A percentile compares a stretch with the other conserved stretches of the same genome.
Evolutionary conservation across 2,329 filamentous ascomycete species (phyloP).

Genomic region (Xylariaceae sp.): DNA sequence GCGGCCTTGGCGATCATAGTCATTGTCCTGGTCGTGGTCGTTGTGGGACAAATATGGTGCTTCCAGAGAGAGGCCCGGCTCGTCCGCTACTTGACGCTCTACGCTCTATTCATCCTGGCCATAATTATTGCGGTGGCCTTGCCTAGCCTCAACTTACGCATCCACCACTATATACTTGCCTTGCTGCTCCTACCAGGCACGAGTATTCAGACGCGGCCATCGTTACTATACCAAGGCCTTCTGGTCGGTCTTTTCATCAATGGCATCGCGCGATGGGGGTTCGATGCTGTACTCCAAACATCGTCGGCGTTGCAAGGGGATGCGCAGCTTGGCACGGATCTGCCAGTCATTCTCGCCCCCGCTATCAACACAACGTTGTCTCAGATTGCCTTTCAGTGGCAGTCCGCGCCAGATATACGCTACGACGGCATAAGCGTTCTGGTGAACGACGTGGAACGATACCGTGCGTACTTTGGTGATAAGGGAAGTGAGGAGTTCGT

Average conservation of each 20-base stretch:
- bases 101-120: conserved; percentile 61
- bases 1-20: conserved; percentile 77
- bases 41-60: conserved; percentile 74
- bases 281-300: conserved; percentile 83
- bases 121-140: conserved; percentile 68
- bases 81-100: conserved; percentile 72
- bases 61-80: conserved; percentile 83
- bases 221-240: conserved; percentile 82
- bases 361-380: conserved; percentile 50
- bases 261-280: conserved; percentile 90
- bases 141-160: conserved; percentile 72
- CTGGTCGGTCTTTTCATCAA: conserved; percentile 91
- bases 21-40: conserved; percentile 62
- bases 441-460: conserved; percentile 82
- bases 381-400: conserved; percentile 62
- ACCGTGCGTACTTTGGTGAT: conserved; percentile 65
- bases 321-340: conserved; percentile 56
- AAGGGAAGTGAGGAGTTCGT: conserved; percentile 49
- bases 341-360: conserved; percentile 52
- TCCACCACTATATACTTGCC: conserved; percentile 92
- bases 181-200: conserved; percentile 86
- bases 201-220: conserved; percentile 78
- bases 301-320: conserved; percentile 67
- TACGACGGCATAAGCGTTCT: conserved; percentile 76
- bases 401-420: conserved; percentile 40